phyloP scores from a whole-genome alignment of 2,329 filamentous ascomycete genomes.

The Claviceps cyperi region DNA sequence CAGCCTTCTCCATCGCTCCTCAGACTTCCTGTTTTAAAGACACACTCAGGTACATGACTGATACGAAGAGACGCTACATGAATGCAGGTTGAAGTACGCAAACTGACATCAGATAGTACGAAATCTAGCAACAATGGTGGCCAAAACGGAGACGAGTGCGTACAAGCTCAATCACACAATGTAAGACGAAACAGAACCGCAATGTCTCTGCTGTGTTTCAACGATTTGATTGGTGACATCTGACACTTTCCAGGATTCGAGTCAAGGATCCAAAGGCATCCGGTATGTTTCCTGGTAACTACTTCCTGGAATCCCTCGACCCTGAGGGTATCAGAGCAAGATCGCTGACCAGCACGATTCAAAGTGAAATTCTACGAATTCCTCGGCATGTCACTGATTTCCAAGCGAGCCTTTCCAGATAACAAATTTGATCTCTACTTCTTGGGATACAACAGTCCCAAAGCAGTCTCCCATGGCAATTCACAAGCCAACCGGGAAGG shows the following conservation, averaged over 20 bases:
- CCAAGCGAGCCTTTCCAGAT: constrained; percentile 70
- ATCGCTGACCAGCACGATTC: background rate
- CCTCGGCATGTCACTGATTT: constrained; percentile 72
- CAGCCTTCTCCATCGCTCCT: constrained; percentile 5
- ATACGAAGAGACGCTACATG: background rate
- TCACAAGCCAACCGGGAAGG: constrained; percentile 71
- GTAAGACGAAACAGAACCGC: constrained; percentile 27
- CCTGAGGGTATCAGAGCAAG: background rate
- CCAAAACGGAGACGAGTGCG: constrained; percentile 54
- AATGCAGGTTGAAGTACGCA: background rate
- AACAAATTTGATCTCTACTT: constrained; percentile 94
- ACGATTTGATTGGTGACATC: constrained; percentile 6
- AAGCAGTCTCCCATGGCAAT: constrained; percentile 58
- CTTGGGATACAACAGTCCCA: constrained; percentile 69
- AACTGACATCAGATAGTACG: constrained; percentile 1
- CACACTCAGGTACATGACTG: background rate
- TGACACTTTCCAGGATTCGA: constrained; percentile 50
- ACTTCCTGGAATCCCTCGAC: background rate
- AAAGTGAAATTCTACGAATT: constrained; percentile 85
- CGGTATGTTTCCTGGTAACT: constrained; percentile 27
- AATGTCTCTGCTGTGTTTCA: background rate
- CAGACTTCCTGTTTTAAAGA: background rate
- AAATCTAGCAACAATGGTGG: constrained; percentile 34
- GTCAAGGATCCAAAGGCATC: constrained; percentile 86
- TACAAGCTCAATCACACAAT: constrained; percentile 90